Percentiles rank a stretch among this genome's conserved stretches.
Conservation (phyloP, 2,329 filamentous ascomycete species). For the Arthrobotrys iridis region DNA sequence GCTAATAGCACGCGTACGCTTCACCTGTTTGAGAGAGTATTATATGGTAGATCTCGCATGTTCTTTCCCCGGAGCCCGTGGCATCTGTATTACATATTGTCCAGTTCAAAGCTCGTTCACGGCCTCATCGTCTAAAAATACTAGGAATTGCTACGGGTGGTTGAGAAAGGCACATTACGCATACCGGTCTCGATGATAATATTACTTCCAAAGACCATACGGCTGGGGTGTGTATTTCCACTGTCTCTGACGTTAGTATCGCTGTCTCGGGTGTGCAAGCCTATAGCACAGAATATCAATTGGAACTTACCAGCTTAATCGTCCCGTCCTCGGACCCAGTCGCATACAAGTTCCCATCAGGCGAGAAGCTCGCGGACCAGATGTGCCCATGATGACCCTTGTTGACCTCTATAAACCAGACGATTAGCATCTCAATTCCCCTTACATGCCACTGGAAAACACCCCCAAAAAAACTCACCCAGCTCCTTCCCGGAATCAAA, state of each 20-base stretch:
- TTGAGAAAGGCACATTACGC: neutral
- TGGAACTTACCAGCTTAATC: slow-evolving; percentile 75
- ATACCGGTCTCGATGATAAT: neutral
- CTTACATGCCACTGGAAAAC: neutral
- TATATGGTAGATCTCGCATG: slow-evolving; percentile 9
- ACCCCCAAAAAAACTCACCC: slow-evolving; percentile 14
- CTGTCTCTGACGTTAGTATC: slow-evolving; percentile 37
- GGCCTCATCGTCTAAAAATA: neutral
- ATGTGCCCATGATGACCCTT: slow-evolving; percentile 98
- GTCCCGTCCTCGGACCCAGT: slow-evolving; percentile 97
- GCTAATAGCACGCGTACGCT: neutral
- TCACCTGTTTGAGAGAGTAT: neutral
- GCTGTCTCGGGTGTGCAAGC: neutral
- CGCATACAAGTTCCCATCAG: slow-evolving; percentile 93
- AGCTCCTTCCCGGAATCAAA: slow-evolving; percentile 85
- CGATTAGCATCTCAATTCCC: slow-evolving; percentile 52
- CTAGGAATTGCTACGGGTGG: slow-evolving; percentile 59
- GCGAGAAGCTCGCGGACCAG: slow-evolving; percentile 94
- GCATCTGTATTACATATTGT: slow-evolving; percentile 1
- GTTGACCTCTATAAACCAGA: slow-evolving; percentile 74
- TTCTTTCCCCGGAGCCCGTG: slow-evolving; percentile 4
- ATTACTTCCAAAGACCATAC: slow-evolving; percentile 70
- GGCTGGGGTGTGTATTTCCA: slow-evolving; percentile 75
- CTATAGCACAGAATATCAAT: neutral
- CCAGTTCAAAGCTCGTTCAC: neutral